Evolutionary conservation across 2,329 filamentous ascomycete genomes (phyloP), one percentile per base, ranked within the genome.

Genomic region (Colletotrichum sidae): DNA sequence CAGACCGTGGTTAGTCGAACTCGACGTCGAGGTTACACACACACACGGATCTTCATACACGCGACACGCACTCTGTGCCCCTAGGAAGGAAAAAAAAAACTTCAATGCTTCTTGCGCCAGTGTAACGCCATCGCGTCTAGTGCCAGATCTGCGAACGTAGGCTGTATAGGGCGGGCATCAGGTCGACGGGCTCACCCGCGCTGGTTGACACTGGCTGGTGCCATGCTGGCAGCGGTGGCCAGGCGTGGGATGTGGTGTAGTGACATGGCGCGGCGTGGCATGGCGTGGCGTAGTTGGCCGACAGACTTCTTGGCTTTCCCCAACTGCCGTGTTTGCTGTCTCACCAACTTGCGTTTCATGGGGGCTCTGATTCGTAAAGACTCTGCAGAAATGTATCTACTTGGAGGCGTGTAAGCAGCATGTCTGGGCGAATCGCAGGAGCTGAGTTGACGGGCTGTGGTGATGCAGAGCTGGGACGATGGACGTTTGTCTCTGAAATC

Each of bases 141-240:
- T 53, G 57, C 46, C 57, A n/a, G 62, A 65, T 65, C 62, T 61
- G 46, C 58, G 39, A 52, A 42, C 13, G 33, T 49, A 57, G 62
- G 62, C 52, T 47, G 58, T 56, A 52, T 55, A 55, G 62, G 57
- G 37, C 57, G 57, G 62, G 58, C 51, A 56, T 62, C 39, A 47
- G 8, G 62, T 62, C 52, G 46, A 55, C 58, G 58, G 57, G 52
- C 62, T 37, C 37, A 57, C 55, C 55, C 55, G 55, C 55, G 44
- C 45, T 35, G 45, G 45, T n/a, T 57, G 55, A 57, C 38, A 50
- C 25, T 25, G 25, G 25, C 52, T 17, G 41, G 52, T 37, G 39
- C 41, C 35, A 45, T 17, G 25, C 33, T 39, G 49, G 33, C 49
- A 38, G 13, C 49, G 10, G 41, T 57, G 55, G 53, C 34, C 25